Base-by-base conservation (phyloP, 2,329 filamentous ascomycete genomes). In the Colletotrichum abscissum region DNA sequence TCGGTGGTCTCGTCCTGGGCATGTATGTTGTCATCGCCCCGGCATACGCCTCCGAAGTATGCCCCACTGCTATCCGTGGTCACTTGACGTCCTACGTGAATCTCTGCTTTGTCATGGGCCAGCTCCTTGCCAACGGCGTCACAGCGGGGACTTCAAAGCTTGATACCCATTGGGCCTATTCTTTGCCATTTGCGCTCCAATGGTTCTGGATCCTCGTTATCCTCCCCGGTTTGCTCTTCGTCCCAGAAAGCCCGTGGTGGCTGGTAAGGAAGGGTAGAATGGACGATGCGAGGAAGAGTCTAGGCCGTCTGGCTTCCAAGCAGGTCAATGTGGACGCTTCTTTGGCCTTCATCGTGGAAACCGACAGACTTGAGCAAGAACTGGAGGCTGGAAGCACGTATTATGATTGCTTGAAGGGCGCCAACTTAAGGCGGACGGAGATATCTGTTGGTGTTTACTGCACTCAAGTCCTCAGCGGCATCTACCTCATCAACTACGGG, bases 401-500 rank as follows among this genome's bases (percentile, higher is more conserved):
- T 75, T 22, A 80, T 28, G 88, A 90, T 72, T 89, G 87, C 60
- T 85, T 90, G 76, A 84, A 80, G 56, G 86, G 85, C 1, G 81
- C 83, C 52, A 88, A 88, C 72, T 77, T 85, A 22, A 83, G 87
- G n/a, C 85, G 88, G 24, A 90, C 88, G 0, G 88, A 90, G 77
- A 89, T 90, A 42, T 85, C 87, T 4, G 84, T 85, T 73, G 91
- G 91, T 79, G 89, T 91, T 7, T 93, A 91, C 84, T 87, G 89
- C 4, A 91, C 91, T 3, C 91, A 93, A 77, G 91, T 92, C 24
- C 82, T 92, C 2, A 89, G 88, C 64, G 91, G 91, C 28, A 90
- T 91, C 74, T 90, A 91, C 16, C 88, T 93, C 75, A 90, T 91
- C 60, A 89, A 89, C 69, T 93, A 92, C 75, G 90, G 89, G 1